Evolutionary conservation across 768 basidiomycete genomes (phyloP).

Genomic region (Mycena polygramma): DNA sequence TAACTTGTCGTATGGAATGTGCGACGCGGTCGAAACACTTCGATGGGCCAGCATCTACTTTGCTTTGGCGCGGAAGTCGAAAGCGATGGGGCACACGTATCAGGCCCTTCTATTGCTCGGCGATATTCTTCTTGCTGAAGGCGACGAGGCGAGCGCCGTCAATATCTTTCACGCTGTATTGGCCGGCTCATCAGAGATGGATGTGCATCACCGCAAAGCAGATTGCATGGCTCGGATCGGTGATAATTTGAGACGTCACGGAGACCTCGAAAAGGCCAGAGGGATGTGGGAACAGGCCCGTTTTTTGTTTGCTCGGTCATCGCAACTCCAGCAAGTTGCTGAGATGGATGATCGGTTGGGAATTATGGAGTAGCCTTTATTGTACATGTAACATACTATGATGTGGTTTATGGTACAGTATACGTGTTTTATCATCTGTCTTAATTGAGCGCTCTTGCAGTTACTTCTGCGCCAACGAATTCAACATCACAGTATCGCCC

Average conservation of each 20-base stretch:
- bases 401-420: background rate
- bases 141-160: slow-evolving; percentile 11
- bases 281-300: slow-evolving; percentile 9
- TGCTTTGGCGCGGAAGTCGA: slow-evolving; percentile 5
- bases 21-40: background rate
- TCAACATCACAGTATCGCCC: background rate
- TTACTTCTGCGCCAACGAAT: no score
- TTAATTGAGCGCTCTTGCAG: no score
- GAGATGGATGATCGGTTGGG: background rate
- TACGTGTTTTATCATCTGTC: background rate
- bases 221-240: slow-evolving; percentile 6
- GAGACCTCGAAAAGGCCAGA: background rate
- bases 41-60: slow-evolving; percentile 3
- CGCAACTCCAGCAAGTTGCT: background rate
- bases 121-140: background rate
- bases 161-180: slow-evolving; percentile 1
- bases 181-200: slow-evolving; percentile 4
- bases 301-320: background rate
- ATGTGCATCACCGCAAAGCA: slow-evolving; percentile 9
- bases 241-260: background rate
- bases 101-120: slow-evolving; percentile 8
- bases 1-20: background rate
- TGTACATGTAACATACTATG: no score
- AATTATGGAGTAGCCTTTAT: background rate
- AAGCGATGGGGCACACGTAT: background rate